Percentiles rank a stretch among this genome's conserved stretches.
Conservation (phyloP, 352 stramenopile species). For the Stramenopiles sp. region DNA sequence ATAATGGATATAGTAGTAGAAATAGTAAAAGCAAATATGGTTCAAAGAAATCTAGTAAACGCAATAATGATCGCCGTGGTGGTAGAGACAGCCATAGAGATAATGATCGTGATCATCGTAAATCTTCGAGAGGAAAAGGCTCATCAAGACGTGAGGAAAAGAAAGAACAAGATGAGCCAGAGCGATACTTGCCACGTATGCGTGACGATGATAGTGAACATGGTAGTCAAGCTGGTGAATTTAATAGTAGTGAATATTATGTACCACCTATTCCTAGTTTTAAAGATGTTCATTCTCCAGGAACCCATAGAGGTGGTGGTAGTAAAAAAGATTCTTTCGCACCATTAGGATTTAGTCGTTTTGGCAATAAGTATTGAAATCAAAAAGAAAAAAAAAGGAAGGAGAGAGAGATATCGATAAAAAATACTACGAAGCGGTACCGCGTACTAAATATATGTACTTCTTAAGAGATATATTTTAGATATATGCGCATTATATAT, state of each 20-base stretch:
- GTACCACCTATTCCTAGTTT: conserved; percentile 1
- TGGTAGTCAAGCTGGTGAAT: background rate
- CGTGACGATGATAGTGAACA: background rate
- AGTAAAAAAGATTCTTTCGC: conserved; percentile 4
- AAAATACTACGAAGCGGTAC: too few species aligned
- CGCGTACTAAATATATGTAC: too few species aligned
- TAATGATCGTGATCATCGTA: background rate
- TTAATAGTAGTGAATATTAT: conserved; percentile 4
- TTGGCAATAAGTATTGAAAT: background rate
- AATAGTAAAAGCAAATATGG: background rate
- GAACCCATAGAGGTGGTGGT: background rate
- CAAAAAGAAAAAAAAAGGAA: too few species aligned
- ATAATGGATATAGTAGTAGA: background rate
- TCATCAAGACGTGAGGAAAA: background rate
- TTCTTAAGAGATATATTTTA: too few species aligned
- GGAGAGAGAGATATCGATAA: too few species aligned
- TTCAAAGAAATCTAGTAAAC: background rate
- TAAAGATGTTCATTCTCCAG: conserved; percentile 1
- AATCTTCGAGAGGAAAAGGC: background rate
- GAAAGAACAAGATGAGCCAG: conserved; percentile 1
- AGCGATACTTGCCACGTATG: background rate
- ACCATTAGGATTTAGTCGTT: background rate
- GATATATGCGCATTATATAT: too few species aligned
- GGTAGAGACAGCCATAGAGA: background rate
- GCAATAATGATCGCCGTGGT: background rate